Base-by-base conservation (phyloP, 768 basidiomycete species). In the Xerocomus brunneocitrinus region DNA sequence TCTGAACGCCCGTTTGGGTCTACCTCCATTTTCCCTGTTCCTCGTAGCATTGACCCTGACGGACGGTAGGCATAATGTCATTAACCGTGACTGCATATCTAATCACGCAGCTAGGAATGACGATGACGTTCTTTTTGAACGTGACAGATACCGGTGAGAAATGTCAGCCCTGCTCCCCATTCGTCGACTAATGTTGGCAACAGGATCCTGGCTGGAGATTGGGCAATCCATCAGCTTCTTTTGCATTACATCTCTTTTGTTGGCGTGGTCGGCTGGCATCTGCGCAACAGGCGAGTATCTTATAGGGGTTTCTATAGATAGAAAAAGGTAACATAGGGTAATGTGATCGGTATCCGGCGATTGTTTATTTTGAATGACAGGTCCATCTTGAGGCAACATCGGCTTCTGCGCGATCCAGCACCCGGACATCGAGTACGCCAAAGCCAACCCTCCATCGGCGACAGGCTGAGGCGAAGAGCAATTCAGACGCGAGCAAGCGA, bases 191-290 rank as follows among this genome's bases (percentile, higher is more conserved):
- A 55, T 48, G 45, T 22, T 35, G 3, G 54, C 22, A 6, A 34
- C 60, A 80, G 87, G 91, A 0, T 90, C 87, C 3, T 94, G 91
- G 91, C 73, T 93, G 53, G 89, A 94, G 63, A 94, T 92, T 49
- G 91, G 91, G 6, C 87, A 90, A 63, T 85, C 89, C 0, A 91
- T 94, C 66, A 90, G 80, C 47, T 91, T 92, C 72, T 94, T 91
- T 70, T 86, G 85, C 59, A 89, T 93, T 55, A 82, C 88, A 1
- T 91, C 89, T 1, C 70, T 92, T 35, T 72, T 94, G 50, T 74
- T 89, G 38, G 74, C 90, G 4, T 92, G 88, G 82, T 85, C 87
- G 0, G 87, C 85, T 27, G 88, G 82, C 1, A 81, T 93, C 22
- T 87, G 87, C 56, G 80, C 80, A 0, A 72, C 78, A 4, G 91